Conservation (phyloP, 352 stramenopile species). For the Pythium dissimile region DNA sequence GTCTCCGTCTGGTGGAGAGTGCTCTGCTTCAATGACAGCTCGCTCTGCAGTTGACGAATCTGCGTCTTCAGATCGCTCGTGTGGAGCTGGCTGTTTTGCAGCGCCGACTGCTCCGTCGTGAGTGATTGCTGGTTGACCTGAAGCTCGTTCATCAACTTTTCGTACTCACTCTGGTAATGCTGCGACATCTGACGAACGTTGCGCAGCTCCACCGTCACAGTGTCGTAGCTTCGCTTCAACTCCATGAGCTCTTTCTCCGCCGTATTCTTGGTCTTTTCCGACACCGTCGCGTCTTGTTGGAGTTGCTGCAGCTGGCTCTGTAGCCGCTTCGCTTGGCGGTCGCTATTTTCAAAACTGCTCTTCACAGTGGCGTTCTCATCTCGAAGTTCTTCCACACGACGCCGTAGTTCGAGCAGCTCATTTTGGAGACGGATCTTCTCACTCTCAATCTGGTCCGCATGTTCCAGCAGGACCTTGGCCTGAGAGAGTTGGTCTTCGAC, state of each 20-base stretch:
- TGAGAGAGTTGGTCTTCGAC: constrained; percentile 35
- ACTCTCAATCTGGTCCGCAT: constrained; percentile 55
- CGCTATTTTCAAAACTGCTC: constrained; percentile 44
- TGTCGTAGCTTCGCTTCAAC: constrained; percentile 54
- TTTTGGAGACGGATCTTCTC: constrained; percentile 68
- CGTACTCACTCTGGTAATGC: constrained; percentile 75
- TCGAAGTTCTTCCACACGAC: constrained; percentile 60
- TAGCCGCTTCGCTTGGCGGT: constrained; percentile 41
- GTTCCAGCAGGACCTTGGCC: constrained; percentile 36
- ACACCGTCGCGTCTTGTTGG: constrained; percentile 34
- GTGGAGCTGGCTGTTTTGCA: constrained; percentile 53
- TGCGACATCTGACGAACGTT: constrained; percentile 53
- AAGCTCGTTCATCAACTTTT: constrained; percentile 64
- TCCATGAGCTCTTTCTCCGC: constrained; percentile 52
- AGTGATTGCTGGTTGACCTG: constrained; percentile 57
- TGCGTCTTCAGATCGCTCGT: constrained; percentile 57
- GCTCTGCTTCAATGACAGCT: constrained; percentile 51
- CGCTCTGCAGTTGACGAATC: constrained; percentile 59
- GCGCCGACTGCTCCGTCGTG: constrained; percentile 46
- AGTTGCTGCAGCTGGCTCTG: constrained; percentile 47
- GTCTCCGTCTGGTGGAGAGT: constrained; percentile 55
- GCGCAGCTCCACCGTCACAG: constrained; percentile 42
- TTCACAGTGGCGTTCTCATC: constrained; percentile 62
- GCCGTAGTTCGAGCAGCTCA: constrained; percentile 46
- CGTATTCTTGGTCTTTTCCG: constrained; percentile 28